Conservation (phyloP, 139 green algal genomes). For the Chlamydomonas sp. region DNA sequence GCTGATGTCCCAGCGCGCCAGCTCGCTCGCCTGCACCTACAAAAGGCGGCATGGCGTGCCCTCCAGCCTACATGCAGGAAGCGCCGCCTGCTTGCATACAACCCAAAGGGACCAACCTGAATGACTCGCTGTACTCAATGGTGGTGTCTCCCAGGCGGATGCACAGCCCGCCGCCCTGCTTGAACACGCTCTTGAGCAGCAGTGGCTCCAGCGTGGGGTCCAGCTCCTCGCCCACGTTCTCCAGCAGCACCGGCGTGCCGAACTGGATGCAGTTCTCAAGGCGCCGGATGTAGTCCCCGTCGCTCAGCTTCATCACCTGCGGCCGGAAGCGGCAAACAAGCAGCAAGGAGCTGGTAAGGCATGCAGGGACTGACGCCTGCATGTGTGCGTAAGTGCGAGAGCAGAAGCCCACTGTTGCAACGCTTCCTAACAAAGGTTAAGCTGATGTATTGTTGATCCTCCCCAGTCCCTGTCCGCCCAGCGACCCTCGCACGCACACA, state of each 20-base stretch:
- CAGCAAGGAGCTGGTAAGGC: background rate
- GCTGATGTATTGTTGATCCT: too few species aligned
- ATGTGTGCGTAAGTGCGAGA: background rate
- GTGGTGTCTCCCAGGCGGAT: conserved; percentile 80
- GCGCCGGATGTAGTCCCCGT: conserved; percentile 73
- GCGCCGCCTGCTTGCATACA: background rate
- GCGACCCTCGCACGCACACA: background rate
- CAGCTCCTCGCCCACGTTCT: conserved; percentile 80
- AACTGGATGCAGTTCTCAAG: conserved; percentile 80
- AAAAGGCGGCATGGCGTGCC: background rate
- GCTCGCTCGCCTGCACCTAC: background rate
- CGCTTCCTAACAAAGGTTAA: background rate
- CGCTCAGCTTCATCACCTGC: conserved; percentile 72
- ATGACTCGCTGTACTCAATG: conserved; percentile 79
- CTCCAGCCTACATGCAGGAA: background rate
- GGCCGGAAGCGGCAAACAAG: background rate
- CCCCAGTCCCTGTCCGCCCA: background rate
- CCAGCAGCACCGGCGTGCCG: conserved; percentile 74
- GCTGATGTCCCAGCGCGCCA: background rate
- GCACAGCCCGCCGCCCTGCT: conserved; percentile 62
- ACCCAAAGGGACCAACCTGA: conserved; percentile 44
- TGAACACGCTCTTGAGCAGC: conserved; percentile 78
- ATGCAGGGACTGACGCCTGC: background rate
- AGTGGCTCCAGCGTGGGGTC: conserved; percentile 85
- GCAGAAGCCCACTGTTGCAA: too few species aligned